Evolutionary conservation across 129 eudicot species (phyloP).

Genomic region (Tagetes patula): DNA sequence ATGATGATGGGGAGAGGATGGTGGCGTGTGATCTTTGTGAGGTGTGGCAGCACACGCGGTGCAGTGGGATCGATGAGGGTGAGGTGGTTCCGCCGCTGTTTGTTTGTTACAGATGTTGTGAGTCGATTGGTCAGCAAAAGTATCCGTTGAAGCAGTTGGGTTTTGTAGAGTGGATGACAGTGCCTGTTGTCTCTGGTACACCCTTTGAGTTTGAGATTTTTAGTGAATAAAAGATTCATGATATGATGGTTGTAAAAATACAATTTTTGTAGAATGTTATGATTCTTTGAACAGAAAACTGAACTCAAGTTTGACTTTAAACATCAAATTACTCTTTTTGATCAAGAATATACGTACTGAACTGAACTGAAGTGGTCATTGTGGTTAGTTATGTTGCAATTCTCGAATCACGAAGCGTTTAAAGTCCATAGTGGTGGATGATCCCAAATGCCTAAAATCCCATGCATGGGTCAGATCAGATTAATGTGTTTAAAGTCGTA

Average conservation of each 20-base stretch:
- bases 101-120: constrained; percentile 62
- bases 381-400: too few species aligned
- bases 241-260: background rate
- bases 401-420: too few species aligned
- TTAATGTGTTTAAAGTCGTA: too few species aligned
- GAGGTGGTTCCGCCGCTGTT: constrained; percentile 70
- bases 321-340: background rate
- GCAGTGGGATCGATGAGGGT: constrained; percentile 70
- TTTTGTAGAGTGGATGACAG: constrained; percentile 34
- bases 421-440: too few species aligned
- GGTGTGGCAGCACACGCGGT: constrained; percentile 87
- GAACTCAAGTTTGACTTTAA: background rate
- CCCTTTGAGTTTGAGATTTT: background rate
- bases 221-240: constrained; percentile 7
- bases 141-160: constrained; percentile 17
- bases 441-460: too few species aligned
- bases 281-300: background rate
- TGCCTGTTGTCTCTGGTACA: constrained; percentile 13
- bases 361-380: too few species aligned
- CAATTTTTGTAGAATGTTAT: background rate
- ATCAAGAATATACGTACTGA: too few species aligned
- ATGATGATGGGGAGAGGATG: constrained; percentile 97
- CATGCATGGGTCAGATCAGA: too few species aligned
- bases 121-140: constrained; percentile 49
- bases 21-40: constrained; percentile 90